Evolutionary conservation across 2,329 filamentous ascomycete genomes (phyloP), one percentile per base, ranked within the genome.

Genomic region (Beauveria caledonica): DNA sequence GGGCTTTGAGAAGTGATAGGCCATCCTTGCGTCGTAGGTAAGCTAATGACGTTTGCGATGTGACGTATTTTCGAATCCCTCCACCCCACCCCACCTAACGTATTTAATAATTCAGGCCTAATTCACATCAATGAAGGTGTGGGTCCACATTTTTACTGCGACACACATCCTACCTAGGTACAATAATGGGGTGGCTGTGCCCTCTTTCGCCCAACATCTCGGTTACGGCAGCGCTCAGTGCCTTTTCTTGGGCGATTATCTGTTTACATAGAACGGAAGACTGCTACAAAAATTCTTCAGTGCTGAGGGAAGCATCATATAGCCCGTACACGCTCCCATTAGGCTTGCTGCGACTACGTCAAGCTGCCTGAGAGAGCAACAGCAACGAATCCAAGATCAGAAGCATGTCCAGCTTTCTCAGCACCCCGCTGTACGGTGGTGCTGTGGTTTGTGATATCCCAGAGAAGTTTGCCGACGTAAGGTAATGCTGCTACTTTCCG

Each of bases 381-480:
- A 11, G 39, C 25, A 11, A 45, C 17, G 21, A n/a, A 15, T 10
- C 11, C 13, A 8, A n/a, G 5, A 27, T 5, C 49, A 29, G 23
- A 62, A 72, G 54, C 60, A 85, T 81, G 80, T 74, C 83, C 65
- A 72, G 74, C 29, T 90, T 81, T 73, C 77, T 76, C 63, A 78
- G 70, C 66, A 85, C 80, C 52, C 77, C 81, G 59, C 84, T 92
- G 51, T 92, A 86, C 70, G 89, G 88, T 70, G 88, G 87, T 70
- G 88, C 88, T 63, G 82, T 92, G 64, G 78, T 81, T 65, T 83
- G 80, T 68, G 86, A 90, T 63, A 76, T 92, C 15, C 89, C 89
- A 15, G 72, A 77, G 56, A 80, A 79, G 64, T 90, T 89, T 72
- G 82, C 82, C 66, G 89, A 92, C 68, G 86, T 90, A 61, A 90